These are phyloP conservation scores for Eucalyptus shirleyi DNA, from an alignment of 345 rosid genomes.

Conservation along the genomic window DNA sequence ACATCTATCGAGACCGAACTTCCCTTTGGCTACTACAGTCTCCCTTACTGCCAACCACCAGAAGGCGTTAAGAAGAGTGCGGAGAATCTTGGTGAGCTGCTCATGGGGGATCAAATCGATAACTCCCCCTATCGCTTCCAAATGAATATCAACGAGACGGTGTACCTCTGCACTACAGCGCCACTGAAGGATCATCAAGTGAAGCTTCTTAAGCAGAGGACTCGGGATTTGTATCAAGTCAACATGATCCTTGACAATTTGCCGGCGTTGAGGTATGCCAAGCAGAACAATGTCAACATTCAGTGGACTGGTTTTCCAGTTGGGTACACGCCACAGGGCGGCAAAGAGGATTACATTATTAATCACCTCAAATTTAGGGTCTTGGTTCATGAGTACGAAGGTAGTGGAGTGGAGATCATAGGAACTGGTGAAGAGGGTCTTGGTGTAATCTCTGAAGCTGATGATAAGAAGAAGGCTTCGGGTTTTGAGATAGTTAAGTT, in stretches of 20 bases:
- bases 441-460: slow-evolving; percentile 34
- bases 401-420: slow-evolving; percentile 32
- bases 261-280: slow-evolving; percentile 36
- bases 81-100: slow-evolving; percentile 43
- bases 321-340: slow-evolving; percentile 20
- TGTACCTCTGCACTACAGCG: slow-evolving; percentile 28
- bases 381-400: slow-evolving; percentile 37
- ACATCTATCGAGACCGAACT: slow-evolving; percentile 39
- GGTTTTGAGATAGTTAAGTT: slow-evolving; percentile 33
- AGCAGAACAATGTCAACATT: slow-evolving; percentile 23
- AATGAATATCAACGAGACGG: slow-evolving; percentile 25
- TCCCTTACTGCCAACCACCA: slow-evolving; percentile 26
- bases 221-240: slow-evolving; percentile 40
- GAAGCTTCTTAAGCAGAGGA: slow-evolving; percentile 45
- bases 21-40: slow-evolving; percentile 37
- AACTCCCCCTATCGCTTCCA: slow-evolving; percentile 33
- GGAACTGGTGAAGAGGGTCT: slow-evolving; percentile 47
- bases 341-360: slow-evolving; percentile 33
- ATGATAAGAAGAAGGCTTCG: slow-evolving; percentile 27
- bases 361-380: slow-evolving; percentile 37
- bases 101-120: slow-evolving; percentile 45
- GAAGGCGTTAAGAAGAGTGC: slow-evolving; percentile 27
- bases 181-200: slow-evolving; percentile 21
- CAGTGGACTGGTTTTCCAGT: slow-evolving; percentile 47
- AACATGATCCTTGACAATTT: slow-evolving; percentile 42